Evolutionary conservation across 2,329 filamentous ascomycete genomes (phyloP), one percentile per base, ranked within the genome.

Genomic region (Elsinoe batatas): DNA sequence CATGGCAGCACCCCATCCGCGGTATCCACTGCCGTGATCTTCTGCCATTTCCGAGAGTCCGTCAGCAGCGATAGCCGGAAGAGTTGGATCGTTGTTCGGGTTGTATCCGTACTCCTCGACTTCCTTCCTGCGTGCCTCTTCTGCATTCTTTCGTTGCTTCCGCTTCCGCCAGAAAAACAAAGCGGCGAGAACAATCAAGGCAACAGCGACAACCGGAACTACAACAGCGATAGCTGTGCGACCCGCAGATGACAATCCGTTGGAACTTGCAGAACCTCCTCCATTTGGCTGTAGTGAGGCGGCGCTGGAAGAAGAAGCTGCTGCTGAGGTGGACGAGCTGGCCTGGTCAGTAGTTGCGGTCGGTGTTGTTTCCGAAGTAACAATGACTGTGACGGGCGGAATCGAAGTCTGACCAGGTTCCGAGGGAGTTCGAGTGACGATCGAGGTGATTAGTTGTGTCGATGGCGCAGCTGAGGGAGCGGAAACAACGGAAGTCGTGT

Each of bases 81-180:
- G 76, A 0, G 87, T 89, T 0, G 91, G 89, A 67, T 96, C 91
- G 58, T 90, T 85, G 71, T 97, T 97, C n/a, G 93, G 93, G 69
- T 97, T 97, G 76, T 91, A 97, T 32, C 87, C 85, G 68, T 97
- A 97, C 67, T 97, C 93, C 69, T 97, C 91, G 10, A 96, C 90
- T 71, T 98, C 93, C 74, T 96, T 96, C 60, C 91, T 82, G 51
- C 93, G 82, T 64, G 91, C 83, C 68, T 96, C 93, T 66, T 93
- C 89, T 12, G 85, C 87, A 60, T 83, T 82, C 75, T 89, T 93
- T 61, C 84, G 83, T 64, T 87, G 84, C 74, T 94, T 95, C 60
- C 90, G 85, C 74, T 83, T 90, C 67, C 88, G 83, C 89, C 90
- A 98, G 66, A 91, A 82, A 69, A 87, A 90, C 26, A 96, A 76